Percentiles rank a stretch among this genome's conserved stretches.
phyloP scores from a whole-genome alignment of 1,284 basidiomycete genomes.

The Ustilago cynodontis region DNA sequence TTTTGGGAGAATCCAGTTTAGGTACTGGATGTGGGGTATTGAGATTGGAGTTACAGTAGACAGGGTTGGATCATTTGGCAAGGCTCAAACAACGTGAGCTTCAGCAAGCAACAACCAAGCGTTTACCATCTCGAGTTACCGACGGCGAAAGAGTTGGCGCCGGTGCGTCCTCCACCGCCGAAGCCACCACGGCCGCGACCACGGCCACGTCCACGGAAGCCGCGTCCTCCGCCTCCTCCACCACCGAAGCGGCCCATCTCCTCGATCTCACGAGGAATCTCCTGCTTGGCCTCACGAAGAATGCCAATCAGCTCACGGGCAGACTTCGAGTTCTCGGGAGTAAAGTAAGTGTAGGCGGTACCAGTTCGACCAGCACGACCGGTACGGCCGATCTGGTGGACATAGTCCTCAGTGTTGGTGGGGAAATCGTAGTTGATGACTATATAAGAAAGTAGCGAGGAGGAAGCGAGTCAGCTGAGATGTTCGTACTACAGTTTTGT shows the following conservation, averaged over 20 bases:
- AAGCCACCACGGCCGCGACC: slow-evolving; percentile 55
- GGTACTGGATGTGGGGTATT: not conserved
- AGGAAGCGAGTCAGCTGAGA: not conserved
- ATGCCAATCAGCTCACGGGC: slow-evolving; percentile 92
- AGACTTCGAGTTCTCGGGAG: slow-evolving; percentile 85
- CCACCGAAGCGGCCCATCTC: slow-evolving; percentile 88
- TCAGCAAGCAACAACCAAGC: not conserved
- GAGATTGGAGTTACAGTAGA: not conserved
- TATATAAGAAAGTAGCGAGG: slow-evolving; percentile 18
- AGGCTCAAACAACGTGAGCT: not conserved
- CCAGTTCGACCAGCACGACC: slow-evolving; percentile 80
- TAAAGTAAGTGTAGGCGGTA: slow-evolving; percentile 93
- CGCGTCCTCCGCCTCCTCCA: slow-evolving; percentile 61
- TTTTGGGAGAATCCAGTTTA: not conserved
- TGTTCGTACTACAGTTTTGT: not conserved
- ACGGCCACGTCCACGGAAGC: slow-evolving; percentile 58
- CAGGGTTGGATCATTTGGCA: not conserved
- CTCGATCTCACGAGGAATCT: slow-evolving; percentile 87
- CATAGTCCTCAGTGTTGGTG: slow-evolving; percentile 94
- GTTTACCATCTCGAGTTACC: slow-evolving; percentile 60
- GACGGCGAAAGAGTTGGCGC: slow-evolving; percentile 62
- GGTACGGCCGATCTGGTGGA: slow-evolving; percentile 87
- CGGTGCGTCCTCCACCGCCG: slow-evolving; percentile 56
- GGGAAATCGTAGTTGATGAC: slow-evolving; percentile 90
- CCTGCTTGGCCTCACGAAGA: slow-evolving; percentile 88